These are phyloP conservation scores for Ustilago xerochloae DNA, from an alignment of 1,284 basidiomycete genomes.

Conservation along the genomic window DNA sequence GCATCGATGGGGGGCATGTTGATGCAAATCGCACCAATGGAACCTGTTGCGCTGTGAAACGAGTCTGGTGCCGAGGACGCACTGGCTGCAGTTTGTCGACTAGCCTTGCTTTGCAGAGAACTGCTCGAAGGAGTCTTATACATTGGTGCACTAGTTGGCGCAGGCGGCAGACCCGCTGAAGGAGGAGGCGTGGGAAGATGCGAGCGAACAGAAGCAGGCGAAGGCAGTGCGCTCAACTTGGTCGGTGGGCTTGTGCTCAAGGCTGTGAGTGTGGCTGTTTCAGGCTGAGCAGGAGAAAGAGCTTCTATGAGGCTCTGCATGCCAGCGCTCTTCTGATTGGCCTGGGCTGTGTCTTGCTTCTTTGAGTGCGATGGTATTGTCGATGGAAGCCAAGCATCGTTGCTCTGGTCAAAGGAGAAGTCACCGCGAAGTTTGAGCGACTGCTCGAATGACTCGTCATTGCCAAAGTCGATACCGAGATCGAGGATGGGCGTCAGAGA, in stretches of 20 bases:
- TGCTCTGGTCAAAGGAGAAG: constrained; percentile 29
- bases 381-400: constrained; percentile 1
- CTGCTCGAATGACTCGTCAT: constrained; percentile 29
- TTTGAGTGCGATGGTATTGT: neutral
- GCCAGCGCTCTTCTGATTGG: constrained; percentile 19
- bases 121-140: constrained; percentile 27
- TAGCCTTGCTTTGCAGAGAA: constrained; percentile 42
- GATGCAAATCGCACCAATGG: constrained; percentile 37
- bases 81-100: constrained; percentile 11
- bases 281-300: constrained; percentile 28
- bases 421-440: constrained; percentile 33
- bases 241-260: constrained; percentile 19
- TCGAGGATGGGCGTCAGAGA: constrained; percentile 53
- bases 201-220: constrained; percentile 11
- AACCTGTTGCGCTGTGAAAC: constrained; percentile 37
- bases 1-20: constrained; percentile 22
- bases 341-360: neutral
- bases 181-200: constrained; percentile 40
- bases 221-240: constrained; percentile 4
- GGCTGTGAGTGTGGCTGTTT: constrained; percentile 21
- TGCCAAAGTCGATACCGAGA: constrained; percentile 46
- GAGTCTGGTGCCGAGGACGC: constrained; percentile 13
- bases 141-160: constrained; percentile 29
- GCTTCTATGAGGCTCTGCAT: constrained; percentile 33
- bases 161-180: constrained; percentile 35